These are phyloP conservation scores for Aspergillus sp. DNA, from an alignment of 2,329 filamentous ascomycete genomes.

Conservation along the genomic window DNA sequence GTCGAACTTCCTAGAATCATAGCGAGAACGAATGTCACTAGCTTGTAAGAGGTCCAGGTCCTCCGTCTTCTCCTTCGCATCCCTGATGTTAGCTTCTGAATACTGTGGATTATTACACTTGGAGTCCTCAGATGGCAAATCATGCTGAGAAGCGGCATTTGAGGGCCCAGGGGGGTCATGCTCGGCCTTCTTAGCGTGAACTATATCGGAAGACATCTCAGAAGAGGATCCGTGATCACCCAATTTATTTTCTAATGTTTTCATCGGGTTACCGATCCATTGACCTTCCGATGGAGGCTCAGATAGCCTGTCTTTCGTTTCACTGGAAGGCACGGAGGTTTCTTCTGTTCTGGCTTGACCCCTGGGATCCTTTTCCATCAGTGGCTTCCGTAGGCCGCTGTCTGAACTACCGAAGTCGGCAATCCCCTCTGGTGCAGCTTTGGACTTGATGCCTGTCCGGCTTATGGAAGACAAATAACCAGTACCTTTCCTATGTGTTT, in stretches of 20 bases:
- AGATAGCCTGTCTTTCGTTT: not conserved
- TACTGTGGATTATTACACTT: not conserved
- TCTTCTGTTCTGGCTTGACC: not conserved
- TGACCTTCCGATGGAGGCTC: not conserved
- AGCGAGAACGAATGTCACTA: constrained; percentile 37
- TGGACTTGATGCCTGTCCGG: not conserved
- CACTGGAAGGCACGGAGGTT: not conserved
- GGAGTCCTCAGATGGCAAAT: not conserved
- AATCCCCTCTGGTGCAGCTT: not conserved
- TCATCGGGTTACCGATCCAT: not conserved
- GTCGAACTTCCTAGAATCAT: constrained; percentile 21
- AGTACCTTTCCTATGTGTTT: not conserved
- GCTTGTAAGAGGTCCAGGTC: constrained; percentile 35
- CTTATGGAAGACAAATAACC: constrained; percentile 10
- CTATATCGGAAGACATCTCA: not conserved
- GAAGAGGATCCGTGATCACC: not conserved
- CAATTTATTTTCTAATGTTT: not conserved
- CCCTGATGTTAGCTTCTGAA: constrained; percentile 5
- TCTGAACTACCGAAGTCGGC: not conserved
- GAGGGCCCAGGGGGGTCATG: not conserved
- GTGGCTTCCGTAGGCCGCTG: not conserved
- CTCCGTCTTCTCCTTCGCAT: constrained; percentile 24
- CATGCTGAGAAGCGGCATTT: not conserved
- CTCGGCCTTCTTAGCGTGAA: not conserved
- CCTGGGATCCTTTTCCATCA: not conserved